Base-by-base conservation (phyloP, 2,329 filamentous ascomycete species). In the Trichophyton equinum region DNA sequence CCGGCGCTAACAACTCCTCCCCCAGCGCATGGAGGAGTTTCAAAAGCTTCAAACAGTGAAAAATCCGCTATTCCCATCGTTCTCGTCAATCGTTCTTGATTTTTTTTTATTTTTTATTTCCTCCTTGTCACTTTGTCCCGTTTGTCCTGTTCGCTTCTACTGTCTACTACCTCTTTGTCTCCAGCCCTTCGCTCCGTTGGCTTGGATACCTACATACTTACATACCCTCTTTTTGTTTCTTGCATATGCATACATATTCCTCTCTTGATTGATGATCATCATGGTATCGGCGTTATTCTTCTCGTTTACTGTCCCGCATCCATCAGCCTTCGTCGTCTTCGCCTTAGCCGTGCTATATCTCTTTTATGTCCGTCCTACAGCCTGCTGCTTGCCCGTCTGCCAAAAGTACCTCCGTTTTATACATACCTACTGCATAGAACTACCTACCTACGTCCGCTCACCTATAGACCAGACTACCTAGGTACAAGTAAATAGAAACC, bases 21-120 rank as follows among this genome's bases (percentile, higher is more conserved):
- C 60, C 63, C 47, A 60, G 61, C n/a, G 22, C 61, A 11, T 65
- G 64, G 64, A 63, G 59, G 53, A 68, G 62, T n/a, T 63, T 64
- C 15, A 69, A 66, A 13, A 57, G 40, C 40, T 44, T 42, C 13
- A 57, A 42, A 25, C 33, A 57, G 46, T 65, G 68, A 63, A 20
- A 20, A 61, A 64, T 58, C 38, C 38, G 36, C 46, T 42, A n/a
- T 58, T 62, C 59, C 59, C 44, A 60, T 62, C 60, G 62, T 64
- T 64, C 60, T 60, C 53, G 62, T 57, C 60, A 61, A 38, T 61
- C 46, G 20, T 38, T 38, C 11, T 36, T 8, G 7, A 38, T 20
- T 25, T 44, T 57, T 9, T 47, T 44, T 56, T 27, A 44, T 15
- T 38, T 56, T 6, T 27, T 56, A 6, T 27, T 38, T 42, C 6